Conservation (phyloP, 2,329 filamentous ascomycete genomes). For the Annulohypoxylon truncatum region DNA sequence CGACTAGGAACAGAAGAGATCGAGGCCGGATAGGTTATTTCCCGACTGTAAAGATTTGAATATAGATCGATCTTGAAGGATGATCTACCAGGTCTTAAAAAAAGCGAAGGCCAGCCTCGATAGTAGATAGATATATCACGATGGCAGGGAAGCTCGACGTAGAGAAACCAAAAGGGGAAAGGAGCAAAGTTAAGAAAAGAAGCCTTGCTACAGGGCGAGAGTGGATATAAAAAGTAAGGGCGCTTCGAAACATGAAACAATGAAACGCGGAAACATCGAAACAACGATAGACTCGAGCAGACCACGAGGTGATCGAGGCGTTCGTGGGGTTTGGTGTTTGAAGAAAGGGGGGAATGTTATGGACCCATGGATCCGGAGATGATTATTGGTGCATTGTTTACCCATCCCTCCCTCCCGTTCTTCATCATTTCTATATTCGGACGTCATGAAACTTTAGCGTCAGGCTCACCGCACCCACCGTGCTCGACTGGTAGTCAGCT, state of each 20-base stretch:
- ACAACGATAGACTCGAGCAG: conserved; percentile 9
- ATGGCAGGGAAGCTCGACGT: conserved; percentile 38
- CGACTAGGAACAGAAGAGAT: conserved; percentile 19
- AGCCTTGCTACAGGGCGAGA: conserved; percentile 17
- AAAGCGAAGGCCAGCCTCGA: conserved; percentile 15
- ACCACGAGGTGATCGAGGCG: conserved; percentile 36
- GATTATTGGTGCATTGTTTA: conserved; percentile 27
- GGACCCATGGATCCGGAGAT: not conserved
- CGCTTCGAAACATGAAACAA: conserved; percentile 45
- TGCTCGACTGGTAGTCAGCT: conserved; percentile 22
- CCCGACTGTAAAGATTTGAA: conserved; percentile 15
- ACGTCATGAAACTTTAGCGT: conserved; percentile 36
- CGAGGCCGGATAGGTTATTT: conserved; percentile 18
- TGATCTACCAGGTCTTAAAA: conserved; percentile 11
- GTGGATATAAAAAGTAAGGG: conserved; percentile 41
- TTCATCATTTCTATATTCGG: conserved; percentile 38
- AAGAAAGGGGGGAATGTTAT: conserved; percentile 10
- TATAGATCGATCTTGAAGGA: conserved; percentile 21
- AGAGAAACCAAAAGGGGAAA: conserved; percentile 40
- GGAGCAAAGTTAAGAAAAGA: conserved; percentile 12
- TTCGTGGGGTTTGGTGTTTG: conserved; percentile 32
- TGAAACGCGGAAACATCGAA: conserved; percentile 27
- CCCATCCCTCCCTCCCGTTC: conserved; percentile 21
- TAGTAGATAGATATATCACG: conserved; percentile 39
- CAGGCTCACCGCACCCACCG: conserved; percentile 25